Conservation (phyloP, 2,329 filamentous ascomycete species). For the Colletotrichum spaethianum region DNA sequence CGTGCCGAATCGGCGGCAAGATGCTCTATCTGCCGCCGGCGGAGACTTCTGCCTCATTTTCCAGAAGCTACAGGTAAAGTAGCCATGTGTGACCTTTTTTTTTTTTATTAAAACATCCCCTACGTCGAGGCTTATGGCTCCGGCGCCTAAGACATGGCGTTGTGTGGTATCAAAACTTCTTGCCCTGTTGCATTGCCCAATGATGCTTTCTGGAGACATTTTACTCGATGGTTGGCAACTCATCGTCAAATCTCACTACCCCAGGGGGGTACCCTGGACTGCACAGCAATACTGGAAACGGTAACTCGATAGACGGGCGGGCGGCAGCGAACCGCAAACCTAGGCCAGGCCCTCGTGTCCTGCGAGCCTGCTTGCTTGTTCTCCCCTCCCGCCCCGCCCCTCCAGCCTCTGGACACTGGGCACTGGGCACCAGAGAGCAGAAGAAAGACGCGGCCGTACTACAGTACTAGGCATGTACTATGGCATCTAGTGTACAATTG, state of each 20-base stretch:
- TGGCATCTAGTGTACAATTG: not conserved
- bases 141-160: not conserved
- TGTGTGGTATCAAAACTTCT: not conserved
- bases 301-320: not conserved
- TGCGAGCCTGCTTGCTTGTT: not conserved
- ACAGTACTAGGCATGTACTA: too few relatives aligned
- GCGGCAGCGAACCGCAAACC: conserved; percentile 1
- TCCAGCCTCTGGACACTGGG: not conserved
- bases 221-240: not conserved
- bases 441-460: not conserved
- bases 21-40: not conserved
- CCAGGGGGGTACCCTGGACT: not conserved
- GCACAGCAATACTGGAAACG: conserved; percentile 6
- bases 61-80: not conserved
- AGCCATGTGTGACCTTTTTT: not conserved
- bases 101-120: not conserved
- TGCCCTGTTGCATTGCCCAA: not conserved
- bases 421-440: not conserved
- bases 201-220: not conserved
- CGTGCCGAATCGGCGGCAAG: not conserved
- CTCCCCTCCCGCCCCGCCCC: not conserved
- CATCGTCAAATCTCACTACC: not conserved
- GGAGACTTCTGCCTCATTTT: not conserved
- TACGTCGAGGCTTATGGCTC: not conserved
- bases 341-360: not conserved